Percentiles rank a stretch among this genome's conserved stretches.
These are phyloP conservation scores for Mycena filopes DNA, from an alignment of 768 basidiomycete species.

Conservation along the genomic window DNA sequence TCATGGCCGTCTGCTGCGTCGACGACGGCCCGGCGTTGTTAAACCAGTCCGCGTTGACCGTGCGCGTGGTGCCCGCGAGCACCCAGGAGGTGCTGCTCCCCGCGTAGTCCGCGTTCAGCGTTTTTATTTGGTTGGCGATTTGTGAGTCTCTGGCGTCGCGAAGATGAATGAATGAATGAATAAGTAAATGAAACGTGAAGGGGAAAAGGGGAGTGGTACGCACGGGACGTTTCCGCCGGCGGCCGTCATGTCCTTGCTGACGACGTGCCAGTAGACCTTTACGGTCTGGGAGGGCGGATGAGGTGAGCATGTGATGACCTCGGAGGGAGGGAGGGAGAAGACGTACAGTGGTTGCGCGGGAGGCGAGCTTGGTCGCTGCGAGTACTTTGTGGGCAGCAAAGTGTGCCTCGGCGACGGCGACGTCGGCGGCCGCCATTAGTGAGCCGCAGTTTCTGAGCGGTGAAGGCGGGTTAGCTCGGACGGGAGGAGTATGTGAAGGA, in stretches of 20 bases:
- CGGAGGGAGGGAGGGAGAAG: not conserved
- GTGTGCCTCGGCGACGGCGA: too few species aligned
- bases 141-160: conserved; percentile 45
- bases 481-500: too few species aligned
- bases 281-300: too few species aligned
- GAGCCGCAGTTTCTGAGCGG: too few species aligned
- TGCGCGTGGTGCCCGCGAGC: conserved; percentile 55
- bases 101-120: conserved; percentile 55
- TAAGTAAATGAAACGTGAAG: conserved; percentile 1
- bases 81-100: conserved; percentile 50
- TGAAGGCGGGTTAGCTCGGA: too few species aligned
- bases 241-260: conserved; percentile 43
- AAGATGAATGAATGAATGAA: too few species aligned
- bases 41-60: conserved; percentile 60
- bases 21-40: conserved; percentile 49
- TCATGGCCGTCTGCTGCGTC: conserved; percentile 58
- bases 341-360: not conserved
- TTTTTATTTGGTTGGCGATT: conserved; percentile 53
- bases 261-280: conserved; percentile 48
- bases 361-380: not conserved
- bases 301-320: too few species aligned
- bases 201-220: conserved; percentile 18
- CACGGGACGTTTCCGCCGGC: conserved; percentile 56
- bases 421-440: too few species aligned
- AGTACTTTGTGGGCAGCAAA: too few species aligned